A percentile compares a stretch with the other conserved stretches of the same genome.
Conservation (phyloP, 306 rosid species). For the Corylus heterophylla region DNA sequence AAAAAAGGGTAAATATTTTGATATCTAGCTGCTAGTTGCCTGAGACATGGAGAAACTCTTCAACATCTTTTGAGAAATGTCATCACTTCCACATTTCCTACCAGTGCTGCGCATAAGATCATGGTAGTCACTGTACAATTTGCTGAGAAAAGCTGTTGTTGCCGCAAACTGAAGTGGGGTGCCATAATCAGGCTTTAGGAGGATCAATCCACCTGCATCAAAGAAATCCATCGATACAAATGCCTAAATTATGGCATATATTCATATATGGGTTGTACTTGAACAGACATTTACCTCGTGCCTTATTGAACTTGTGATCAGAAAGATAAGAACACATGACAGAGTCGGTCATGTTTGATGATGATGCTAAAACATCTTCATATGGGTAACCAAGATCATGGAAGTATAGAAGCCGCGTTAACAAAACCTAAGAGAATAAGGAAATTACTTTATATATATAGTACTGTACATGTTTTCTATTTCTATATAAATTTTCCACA, state of each 20-base stretch:
- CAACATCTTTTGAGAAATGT: conserved; percentile 51
- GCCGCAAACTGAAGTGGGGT: conserved; percentile 66
- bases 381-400: conserved; percentile 65
- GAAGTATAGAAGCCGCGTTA: conserved; percentile 61
- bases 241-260: background rate
- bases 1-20: background rate
- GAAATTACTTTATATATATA: background rate
- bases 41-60: conserved; percentile 53
- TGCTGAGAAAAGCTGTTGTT: conserved; percentile 76
- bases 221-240: too few relatives aligned
- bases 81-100: conserved; percentile 40
- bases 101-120: conserved; percentile 45
- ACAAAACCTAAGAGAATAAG: conserved; percentile 54
- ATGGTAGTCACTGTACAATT: conserved; percentile 76
- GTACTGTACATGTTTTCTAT: background rate
- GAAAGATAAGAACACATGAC: conserved; percentile 66
- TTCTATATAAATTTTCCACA: conserved; percentile 2
- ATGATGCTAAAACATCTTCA: conserved; percentile 43
- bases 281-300: conserved; percentile 48
- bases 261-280: background rate
- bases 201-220: conserved; percentile 43
- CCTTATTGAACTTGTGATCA: conserved; percentile 39
- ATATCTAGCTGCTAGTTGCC: conserved; percentile 34
- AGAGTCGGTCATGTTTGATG: conserved; percentile 49
- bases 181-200: conserved; percentile 49